These are phyloP conservation scores for Artemisia annua DNA, from an alignment of 129 eudicot species.

Conservation along the genomic window DNA sequence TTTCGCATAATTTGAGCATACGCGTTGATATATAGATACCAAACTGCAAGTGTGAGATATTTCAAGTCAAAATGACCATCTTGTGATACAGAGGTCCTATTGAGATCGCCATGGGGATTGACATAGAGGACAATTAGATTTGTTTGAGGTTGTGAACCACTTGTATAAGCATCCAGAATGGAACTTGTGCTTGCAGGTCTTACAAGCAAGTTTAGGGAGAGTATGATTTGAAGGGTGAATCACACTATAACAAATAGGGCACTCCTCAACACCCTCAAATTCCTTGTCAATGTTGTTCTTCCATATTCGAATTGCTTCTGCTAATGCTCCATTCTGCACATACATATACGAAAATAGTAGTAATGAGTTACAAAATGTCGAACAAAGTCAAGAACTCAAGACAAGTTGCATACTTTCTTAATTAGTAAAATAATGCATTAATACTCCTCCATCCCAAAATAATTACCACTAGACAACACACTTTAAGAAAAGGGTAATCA, in stretches of 20 bases:
- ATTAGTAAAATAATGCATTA: background rate
- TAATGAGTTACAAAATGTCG: background rate
- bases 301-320: slow-evolving; percentile 97
- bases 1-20: background rate
- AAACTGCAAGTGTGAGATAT: background rate
- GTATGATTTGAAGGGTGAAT: slow-evolving; percentile 85
- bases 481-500: too few species aligned
- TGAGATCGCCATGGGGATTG: slow-evolving; percentile 80
- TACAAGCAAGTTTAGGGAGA: slow-evolving; percentile 92
- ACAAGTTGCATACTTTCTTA: background rate
- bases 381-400: background rate
- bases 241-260: slow-evolving; percentile 98
- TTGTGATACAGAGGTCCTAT: background rate
- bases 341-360: slow-evolving; percentile 15
- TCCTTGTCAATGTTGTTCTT: slow-evolving; percentile 93
- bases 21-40: background rate
- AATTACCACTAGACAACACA: too few species aligned
- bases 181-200: slow-evolving; percentile 96
- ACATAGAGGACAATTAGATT: slow-evolving; percentile 91
- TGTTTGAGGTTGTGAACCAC: slow-evolving; percentile 94
- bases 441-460: too few species aligned
- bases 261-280: slow-evolving; percentile 97
- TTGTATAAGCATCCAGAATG: slow-evolving; percentile 92
- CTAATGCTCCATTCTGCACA: slow-evolving; percentile 88
- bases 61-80: background rate